Base-by-base conservation (phyloP, 148 eudicot species). In the Dianthus caryophyllus region DNA sequence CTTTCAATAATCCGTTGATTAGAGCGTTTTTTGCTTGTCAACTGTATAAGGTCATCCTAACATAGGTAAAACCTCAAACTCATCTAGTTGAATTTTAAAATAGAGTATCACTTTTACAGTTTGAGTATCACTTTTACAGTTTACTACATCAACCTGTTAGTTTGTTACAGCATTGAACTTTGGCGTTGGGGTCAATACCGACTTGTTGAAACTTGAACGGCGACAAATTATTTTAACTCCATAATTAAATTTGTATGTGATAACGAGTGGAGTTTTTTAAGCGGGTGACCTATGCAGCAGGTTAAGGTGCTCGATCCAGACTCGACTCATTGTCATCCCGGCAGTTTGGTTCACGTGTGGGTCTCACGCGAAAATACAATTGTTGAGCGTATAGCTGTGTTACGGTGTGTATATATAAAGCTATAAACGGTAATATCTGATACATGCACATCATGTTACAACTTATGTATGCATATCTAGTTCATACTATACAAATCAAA, bases 401-500 rank as follows among this genome's bases (percentile, higher is more conserved):
- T n/a, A n/a, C n/a, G n/a, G n/a, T n/a, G n/a, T n/a, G n/a, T n/a
- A n/a, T 41, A 61, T 41, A 61, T 12, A 41, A 41, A 41, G 44
- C 10, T 41, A 41, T 9, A 24, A 61, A 61, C 33, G 66, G 51
- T 41, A 44, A 43, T 24, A 16, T 63, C 15, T 36, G 26, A 63
- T 15, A 10, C n/a, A 13, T 56, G 38, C 61, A 56, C 36, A 18
- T 8, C 21, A 63, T 63, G 26, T 43, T 43, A 26, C 33, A 44
- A 2, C 52, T 49, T 65, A n/a, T 6, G 43, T 48, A 29, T 51
- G n/a, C 46, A 49, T 29, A 50, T 66, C n/a, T n/a, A 51, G 2
- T 29, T 29, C 41, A 53, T 21, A 54, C 48, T 53, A 38, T 52
- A 67, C 70, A 67, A 52, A 36, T 44, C 36, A 63, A 26, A 17